Conservation (phyloP, 805 yeast genomes). For the Candida chilensis region DNA sequence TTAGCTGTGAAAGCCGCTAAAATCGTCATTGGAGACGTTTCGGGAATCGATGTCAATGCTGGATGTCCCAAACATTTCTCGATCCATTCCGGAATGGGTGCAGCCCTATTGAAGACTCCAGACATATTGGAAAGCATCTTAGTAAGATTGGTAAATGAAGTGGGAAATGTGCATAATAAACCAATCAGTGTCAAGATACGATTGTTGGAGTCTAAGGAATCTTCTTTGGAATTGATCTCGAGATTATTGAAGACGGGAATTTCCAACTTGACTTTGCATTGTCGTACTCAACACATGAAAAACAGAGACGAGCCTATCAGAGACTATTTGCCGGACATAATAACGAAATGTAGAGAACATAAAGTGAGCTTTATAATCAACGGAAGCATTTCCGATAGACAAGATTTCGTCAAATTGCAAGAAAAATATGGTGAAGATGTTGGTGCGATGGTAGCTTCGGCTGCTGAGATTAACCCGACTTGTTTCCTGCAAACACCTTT, state of each 20-base stretch:
- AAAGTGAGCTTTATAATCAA: conserved; percentile 73
- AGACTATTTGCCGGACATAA: conserved; percentile 55
- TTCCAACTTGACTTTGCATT: conserved; percentile 79
- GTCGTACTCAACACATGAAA: conserved; percentile 85
- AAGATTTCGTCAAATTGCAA: conserved; percentile 46
- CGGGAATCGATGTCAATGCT: conserved; percentile 87
- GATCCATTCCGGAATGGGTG: conserved; percentile 96
- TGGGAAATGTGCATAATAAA: conserved; percentile 68
- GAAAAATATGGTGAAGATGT: conserved; percentile 42
- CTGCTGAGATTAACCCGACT: conserved; percentile 82
- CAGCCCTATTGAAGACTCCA: conserved; percentile 80
- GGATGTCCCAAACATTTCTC: conserved; percentile 98
- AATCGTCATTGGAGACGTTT: conserved; percentile 76
- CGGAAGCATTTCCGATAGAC: conserved; percentile 56
- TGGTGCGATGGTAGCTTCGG: conserved; percentile 94
- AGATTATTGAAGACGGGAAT: conserved; percentile 72
- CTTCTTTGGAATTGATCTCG: conserved; percentile 51
- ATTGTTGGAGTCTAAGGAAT: conserved; percentile 52
- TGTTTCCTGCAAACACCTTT: conserved; percentile 44
- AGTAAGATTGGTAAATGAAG: conserved; percentile 57
- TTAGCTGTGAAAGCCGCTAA: conserved; percentile 85
- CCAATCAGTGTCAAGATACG: conserved; percentile 91
- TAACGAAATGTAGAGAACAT: conserved; percentile 47
- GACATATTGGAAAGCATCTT: conserved; percentile 68
- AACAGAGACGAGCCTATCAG: conserved; percentile 77